These are phyloP conservation scores for Teunomyces pallodes DNA, from an alignment of 805 yeast genomes.

Conservation along the genomic window DNA sequence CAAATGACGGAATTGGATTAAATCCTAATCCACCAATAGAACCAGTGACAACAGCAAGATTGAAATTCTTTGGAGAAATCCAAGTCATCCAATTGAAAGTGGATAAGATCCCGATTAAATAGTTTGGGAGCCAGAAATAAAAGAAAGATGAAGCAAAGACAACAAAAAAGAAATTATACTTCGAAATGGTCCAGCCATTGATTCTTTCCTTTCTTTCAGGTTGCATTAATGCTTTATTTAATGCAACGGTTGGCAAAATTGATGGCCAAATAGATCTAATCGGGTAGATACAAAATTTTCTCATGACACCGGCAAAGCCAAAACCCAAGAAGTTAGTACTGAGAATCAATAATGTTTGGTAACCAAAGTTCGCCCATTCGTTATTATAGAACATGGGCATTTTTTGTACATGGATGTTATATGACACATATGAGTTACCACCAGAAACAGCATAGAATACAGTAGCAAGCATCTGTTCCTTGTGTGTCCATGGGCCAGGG, in stretches of 20 bases:
- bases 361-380: conserved; percentile 20
- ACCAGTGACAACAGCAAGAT: conserved; percentile 50
- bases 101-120: conserved; percentile 40
- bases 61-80: conserved; percentile 53
- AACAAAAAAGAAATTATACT: conserved; percentile 18
- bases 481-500: conserved; percentile 63
- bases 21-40: conserved; percentile 31
- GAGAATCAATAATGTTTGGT: conserved; percentile 13
- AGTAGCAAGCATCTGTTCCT: conserved; percentile 67
- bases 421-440: conserved; percentile 21
- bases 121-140: conserved; percentile 44
- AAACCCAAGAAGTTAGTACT: conserved; percentile 16
- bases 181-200: conserved; percentile 31
- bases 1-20: conserved; percentile 31
- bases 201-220: conserved; percentile 26
- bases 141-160: conserved; percentile 17
- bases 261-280: conserved; percentile 53
- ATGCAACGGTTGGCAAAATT: conserved; percentile 27
- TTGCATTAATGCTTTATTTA: conserved; percentile 24
- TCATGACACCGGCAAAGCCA: conserved; percentile 16
- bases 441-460: conserved; percentile 35
- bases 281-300: conserved; percentile 46
- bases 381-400: conserved; percentile 24
- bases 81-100: conserved; percentile 57
- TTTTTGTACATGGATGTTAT: conserved; percentile 21